A percentile compares a stretch with the other conserved stretches of the same genome.
Evolutionary conservation across 2,329 filamentous ascomycete species (phyloP).

Genomic region (Penicillium rolfsii): DNA sequence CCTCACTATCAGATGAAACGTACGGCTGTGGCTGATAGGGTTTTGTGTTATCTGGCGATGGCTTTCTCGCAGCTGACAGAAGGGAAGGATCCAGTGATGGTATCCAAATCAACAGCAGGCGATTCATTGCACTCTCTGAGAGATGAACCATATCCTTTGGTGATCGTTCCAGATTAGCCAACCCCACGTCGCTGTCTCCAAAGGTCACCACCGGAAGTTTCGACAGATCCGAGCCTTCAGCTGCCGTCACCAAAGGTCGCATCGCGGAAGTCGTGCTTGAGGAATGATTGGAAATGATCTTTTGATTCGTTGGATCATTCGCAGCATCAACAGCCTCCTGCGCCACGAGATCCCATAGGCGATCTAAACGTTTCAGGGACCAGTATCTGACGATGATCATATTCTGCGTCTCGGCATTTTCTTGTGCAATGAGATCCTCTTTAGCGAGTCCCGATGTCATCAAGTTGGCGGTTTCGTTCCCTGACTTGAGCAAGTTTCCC

Average conservation of each 20-base stretch:
- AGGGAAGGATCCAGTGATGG: constrained; percentile 31
- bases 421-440: constrained; percentile 43
- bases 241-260: constrained; percentile 19
- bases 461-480: constrained; percentile 22
- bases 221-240: constrained; percentile 25
- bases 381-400: constrained; percentile 50
- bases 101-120: constrained; percentile 33
- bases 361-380: constrained; percentile 43
- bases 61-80: constrained; percentile 12
- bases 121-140: constrained; percentile 41
- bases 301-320: constrained; percentile 23
- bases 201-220: constrained; percentile 37
- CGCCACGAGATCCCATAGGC: constrained; percentile 42
- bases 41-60: background rate
- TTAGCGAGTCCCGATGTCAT: constrained; percentile 14
- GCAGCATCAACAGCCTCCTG: constrained; percentile 39
- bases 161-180: constrained; percentile 40
- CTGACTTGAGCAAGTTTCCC: constrained; percentile 38
- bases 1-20: constrained; percentile 31
- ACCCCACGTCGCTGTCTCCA: constrained; percentile 38
- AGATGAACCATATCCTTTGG: constrained; percentile 45
- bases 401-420: constrained; percentile 48
- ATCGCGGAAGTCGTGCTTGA: constrained; percentile 18
- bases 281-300: constrained; percentile 23
- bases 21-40: constrained; percentile 17